Base-by-base conservation (phyloP, 2,329 filamentous ascomycete species). In the Talaromyces pinophilus region DNA sequence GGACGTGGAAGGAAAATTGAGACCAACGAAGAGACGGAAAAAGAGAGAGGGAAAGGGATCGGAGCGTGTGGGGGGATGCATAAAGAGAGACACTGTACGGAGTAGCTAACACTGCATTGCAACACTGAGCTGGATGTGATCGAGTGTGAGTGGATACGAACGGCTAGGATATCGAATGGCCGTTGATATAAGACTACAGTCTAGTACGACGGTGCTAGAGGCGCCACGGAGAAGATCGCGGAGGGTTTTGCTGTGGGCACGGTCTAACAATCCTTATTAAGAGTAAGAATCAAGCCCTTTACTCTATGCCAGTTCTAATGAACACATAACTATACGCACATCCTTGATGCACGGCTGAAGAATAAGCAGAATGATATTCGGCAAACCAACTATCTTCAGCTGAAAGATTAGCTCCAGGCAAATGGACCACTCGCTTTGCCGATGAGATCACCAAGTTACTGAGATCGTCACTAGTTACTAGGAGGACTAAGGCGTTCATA, bases 111-210 rank as follows among this genome's bases (percentile, higher is more conserved):
- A 55, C 52, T 55, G 52, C 50, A 54, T 25, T 38, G 33, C 54
- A 57, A 57, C 54, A 35, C 54, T 57, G 54, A 57, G 54, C 54
- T 57, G 54, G 54, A 54, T 40, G 33, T 55, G n/a, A 44, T 50
- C 19, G 33, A 57, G 54, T 57, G 54, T 15, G 33, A 25, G 54
- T 57, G 54, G 54, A 57, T 57, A 57, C 54, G 54, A 35, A 35
- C 52, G 48, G 48, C 61, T 44, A 55, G 61, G 28, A 59, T 42
- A 54, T 55, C 52, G 30, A 55, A 55, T 55, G 17, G 30, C 30
- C 30, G 30, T 35, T n/a, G 52, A 35, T 38, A 38, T 5, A 35
- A 48, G 52, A 35, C 7, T 57, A 35, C n/a, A 35, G 30, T 38
- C 17, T 38, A 13, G 28, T 55, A 55, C 30, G 17, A 55, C 52